These are phyloP conservation scores for Boletus rubropictus DNA, from an alignment of 768 basidiomycete species.

Conservation along the genomic window DNA sequence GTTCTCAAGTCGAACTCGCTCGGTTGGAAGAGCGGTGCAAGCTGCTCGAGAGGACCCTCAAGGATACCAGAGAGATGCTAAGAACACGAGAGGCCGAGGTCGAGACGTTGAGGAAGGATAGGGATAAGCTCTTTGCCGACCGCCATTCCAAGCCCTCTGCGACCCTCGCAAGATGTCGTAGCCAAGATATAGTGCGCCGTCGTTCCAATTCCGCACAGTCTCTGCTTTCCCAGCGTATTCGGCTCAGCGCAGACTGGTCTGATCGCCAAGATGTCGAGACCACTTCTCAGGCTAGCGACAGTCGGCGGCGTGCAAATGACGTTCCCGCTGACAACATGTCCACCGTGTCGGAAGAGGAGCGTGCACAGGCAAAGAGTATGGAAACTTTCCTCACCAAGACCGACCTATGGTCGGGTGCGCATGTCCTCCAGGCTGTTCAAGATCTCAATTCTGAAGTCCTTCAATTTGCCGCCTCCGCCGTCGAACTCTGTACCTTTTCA, in stretches of 20 bases:
- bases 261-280: conserved; percentile 20
- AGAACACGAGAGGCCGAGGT: conserved; percentile 55
- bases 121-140: conserved; percentile 28
- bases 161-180: conserved; percentile 27
- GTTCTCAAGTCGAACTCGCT: conserved; percentile 47
- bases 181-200: conserved; percentile 22
- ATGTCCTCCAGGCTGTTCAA: conserved; percentile 71
- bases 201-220: conserved; percentile 31
- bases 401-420: conserved; percentile 70
- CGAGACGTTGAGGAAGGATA: conserved; percentile 43
- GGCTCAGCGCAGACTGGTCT: conserved; percentile 31
- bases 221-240: conserved; percentile 27
- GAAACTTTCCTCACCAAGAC: conserved; percentile 71
- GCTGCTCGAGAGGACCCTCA: conserved; percentile 56
- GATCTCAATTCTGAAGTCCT: conserved; percentile 77
- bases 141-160: conserved; percentile 16
- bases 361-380: conserved; percentile 49
- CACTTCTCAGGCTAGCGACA: conserved; percentile 10
- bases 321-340: conserved; percentile 22
- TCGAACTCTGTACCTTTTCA: conserved; percentile 57
- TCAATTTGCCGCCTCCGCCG: conserved; percentile 72
- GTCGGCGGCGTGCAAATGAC: conserved; percentile 14
- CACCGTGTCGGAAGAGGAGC: conserved; percentile 45
- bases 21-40: conserved; percentile 59
- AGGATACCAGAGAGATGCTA: conserved; percentile 58